Base-by-base conservation (phyloP, 345 rosid species). In the Populus tremula region DNA sequence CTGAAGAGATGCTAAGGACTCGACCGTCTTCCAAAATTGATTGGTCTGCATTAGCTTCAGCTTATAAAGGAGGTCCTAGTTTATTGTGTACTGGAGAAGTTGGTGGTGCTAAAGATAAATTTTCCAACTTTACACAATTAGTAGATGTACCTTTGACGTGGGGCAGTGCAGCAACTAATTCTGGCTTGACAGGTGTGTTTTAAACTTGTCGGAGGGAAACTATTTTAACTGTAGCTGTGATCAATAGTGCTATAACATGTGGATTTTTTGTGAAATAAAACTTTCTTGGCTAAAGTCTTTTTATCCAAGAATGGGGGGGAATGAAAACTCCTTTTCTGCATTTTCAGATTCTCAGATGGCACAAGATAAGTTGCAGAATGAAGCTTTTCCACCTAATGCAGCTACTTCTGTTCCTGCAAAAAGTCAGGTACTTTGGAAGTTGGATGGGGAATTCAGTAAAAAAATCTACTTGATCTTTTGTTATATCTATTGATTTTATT, bases 1-100 rank as follows among this genome's bases (percentile, higher is more conserved):
- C 97, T 33, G 93, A 95, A 76, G 92, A 91, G 77, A 84, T 93
- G 96, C 84, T 92, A 74, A 91, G 84, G 85, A 83, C 76, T 14
- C 82, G 72, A 23, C 78, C 88, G 5, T 82, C 90, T 53, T 78
- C 88, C 77, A 86, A 83, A 81, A 75, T 73, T 49, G 86, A 88
- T 72, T 82, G 87, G 86, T 82, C 96, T 78, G 80, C 78, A 38
- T 78, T 84, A 75, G 77, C 86, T 71, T 77, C 87, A 41, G 89
- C 77, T 35, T 75, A 79, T 80, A 91, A 84, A 73, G 79, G 67
- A 12, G 73, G 72, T 59, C 66, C 75, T 72, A 78, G 69, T 74
- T 74, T 77, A 38, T 74, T 79, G 21, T 71, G 61, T 49, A 78
- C 73, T 73, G 76, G 72, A 72, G 73, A 78, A 68, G 65, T 72